These are phyloP conservation scores for Cladosporium halotolerans DNA, from an alignment of 2,329 filamentous ascomycete genomes.

Conservation along the genomic window DNA sequence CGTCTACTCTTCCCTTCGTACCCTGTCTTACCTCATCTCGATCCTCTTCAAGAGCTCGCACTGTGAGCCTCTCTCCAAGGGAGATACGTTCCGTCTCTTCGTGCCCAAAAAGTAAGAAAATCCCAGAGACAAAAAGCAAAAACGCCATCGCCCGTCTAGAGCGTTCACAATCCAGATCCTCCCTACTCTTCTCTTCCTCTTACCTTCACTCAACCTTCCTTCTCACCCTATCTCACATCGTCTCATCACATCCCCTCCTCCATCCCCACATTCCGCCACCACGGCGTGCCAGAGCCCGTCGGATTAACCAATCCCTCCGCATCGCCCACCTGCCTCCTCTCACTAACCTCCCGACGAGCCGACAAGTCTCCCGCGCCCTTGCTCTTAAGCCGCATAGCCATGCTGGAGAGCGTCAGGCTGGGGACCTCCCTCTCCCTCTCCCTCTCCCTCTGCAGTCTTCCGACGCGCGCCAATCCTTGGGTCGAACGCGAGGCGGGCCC, in stretches of 20 bases:
- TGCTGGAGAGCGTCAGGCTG: conserved; percentile 34
- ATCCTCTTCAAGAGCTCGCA: no score
- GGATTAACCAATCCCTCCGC: conserved; percentile 66
- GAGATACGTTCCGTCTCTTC: no score
- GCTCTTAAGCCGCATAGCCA: conserved; percentile 56
- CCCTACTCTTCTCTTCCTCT: no score
- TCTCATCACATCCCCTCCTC: conserved; percentile 39
- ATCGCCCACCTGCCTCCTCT: conserved; percentile 86
- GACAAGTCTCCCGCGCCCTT: conserved; percentile 36
- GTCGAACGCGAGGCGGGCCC: conserved; percentile 34
- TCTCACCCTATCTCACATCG: neutral
- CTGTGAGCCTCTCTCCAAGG: no score
- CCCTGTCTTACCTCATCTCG: no score
- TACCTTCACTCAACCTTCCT: neutral
- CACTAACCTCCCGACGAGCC: conserved; percentile 59
- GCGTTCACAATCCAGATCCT: no score
- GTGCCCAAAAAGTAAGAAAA: no score
- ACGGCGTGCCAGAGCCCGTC: conserved; percentile 26
- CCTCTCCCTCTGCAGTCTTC: conserved; percentile 21
- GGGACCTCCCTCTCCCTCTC: conserved; percentile 34
- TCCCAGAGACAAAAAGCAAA: no score
- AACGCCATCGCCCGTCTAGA: no score
- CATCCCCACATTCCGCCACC: conserved; percentile 46
- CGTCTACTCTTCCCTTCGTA: no score
- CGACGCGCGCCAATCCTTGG: conserved; percentile 45